Base-by-base conservation (phyloP, 768 basidiomycete species). In the Tulasnella calospora region DNA sequence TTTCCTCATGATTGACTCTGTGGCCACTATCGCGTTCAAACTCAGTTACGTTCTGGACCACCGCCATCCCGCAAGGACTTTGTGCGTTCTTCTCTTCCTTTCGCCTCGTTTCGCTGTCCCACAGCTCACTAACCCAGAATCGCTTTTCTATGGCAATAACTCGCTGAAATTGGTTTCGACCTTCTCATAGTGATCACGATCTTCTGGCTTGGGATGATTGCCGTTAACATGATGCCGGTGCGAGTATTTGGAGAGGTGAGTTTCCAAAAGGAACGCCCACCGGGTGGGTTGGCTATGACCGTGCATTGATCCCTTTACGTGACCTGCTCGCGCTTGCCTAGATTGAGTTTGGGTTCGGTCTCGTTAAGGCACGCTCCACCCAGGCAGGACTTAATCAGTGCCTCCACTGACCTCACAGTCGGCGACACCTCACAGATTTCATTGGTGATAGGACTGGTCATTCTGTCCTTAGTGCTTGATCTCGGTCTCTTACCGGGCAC, bases 311-410 rank as follows among this genome's bases (percentile, higher is more conserved):
- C 71, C 36, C 38, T 67, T 40, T 79, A 77, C 35, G 73, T 47
- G 73, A 55, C 73, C 40, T 69, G 5, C 51, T 76, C 36, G 27
- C 57, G 71, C 51, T 74, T 73, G 77, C 55, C 30, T 70, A 81
- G 76, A 72, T 74, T 55, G 81, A 81, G 76, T 81, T 81, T 73
- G 47, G 46, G 40, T 81, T 81, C 51, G 79, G 79, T 6, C 41
- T 79, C 40, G 71, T 81, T 55, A 81, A 81, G 72, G 78, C 76
- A 27, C 44, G 40, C 33, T 38, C 36, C 44, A 36, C 40, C 75
- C 36, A n/a, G 9, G 27, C 61, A 47, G n/a, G 13, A 6, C 23
- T 76, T 21, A 27, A 74, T 33, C 35, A 19, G 27, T 17, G 41
- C 70, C 67, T 35, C 73, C 23, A 35, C 36, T n/a, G 73, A 23